These are phyloP conservation scores for Arabidopsis suecica DNA, from an alignment of 345 rosid genomes.

Conservation along the genomic window DNA sequence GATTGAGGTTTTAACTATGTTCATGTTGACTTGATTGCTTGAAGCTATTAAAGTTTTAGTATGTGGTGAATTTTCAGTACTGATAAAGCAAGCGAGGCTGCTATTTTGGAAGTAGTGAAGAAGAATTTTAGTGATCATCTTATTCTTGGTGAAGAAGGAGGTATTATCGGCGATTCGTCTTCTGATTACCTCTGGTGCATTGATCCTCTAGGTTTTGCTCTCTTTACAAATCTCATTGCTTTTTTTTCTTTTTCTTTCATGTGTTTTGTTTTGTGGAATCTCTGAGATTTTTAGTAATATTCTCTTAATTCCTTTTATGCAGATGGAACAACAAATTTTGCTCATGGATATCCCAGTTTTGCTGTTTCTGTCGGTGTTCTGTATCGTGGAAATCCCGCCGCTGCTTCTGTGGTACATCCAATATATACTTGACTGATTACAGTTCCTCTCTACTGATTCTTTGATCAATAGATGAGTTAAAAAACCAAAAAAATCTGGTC, in stretches of 20 bases:
- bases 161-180: conserved; percentile 73
- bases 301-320: conserved; percentile 1
- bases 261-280: background rate
- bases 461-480: background rate
- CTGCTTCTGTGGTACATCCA: conserved; percentile 82
- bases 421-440: background rate
- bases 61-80: conserved; percentile 60
- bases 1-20: background rate
- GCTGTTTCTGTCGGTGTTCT: conserved; percentile 95
- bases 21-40: conserved; percentile 12
- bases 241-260: background rate
- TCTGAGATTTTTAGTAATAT: background rate
- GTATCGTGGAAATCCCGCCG: conserved; percentile 79
- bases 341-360: conserved; percentile 97
- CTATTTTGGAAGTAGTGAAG: conserved; percentile 79
- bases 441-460: conserved; percentile 5
- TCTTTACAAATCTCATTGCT: conserved; percentile 18
- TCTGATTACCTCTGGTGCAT: conserved; percentile 98
- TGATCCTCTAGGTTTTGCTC: conserved; percentile 83
- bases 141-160: conserved; percentile 97
- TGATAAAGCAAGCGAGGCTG: conserved; percentile 89
- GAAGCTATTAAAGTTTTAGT: conserved; percentile 21
- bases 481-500: background rate
- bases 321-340: conserved; percentile 98
- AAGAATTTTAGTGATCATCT: conserved; percentile 83